Conservation (phyloP, 2,329 filamentous ascomycete genomes). For the Madurella mycetomatis region DNA sequence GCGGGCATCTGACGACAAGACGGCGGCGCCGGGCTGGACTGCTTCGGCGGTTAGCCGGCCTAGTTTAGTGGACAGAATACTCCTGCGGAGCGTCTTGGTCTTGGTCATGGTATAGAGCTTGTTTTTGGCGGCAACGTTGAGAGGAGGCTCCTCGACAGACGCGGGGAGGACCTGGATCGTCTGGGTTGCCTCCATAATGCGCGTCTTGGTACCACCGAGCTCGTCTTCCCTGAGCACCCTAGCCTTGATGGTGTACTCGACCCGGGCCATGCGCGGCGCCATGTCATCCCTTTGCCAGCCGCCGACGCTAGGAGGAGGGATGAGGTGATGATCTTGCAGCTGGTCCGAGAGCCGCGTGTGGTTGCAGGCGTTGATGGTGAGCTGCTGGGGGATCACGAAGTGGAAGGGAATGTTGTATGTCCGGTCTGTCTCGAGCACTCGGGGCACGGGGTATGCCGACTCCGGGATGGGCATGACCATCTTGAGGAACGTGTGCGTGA, state of each 20-base stretch:
- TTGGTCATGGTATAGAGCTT: constrained; percentile 47
- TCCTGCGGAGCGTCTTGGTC: constrained; percentile 50
- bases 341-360: constrained; percentile 43
- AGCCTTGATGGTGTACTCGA: constrained; percentile 51
- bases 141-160: constrained; percentile 46
- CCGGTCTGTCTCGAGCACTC: constrained; percentile 45
- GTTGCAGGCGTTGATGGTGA: constrained; percentile 53
- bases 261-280: constrained; percentile 49
- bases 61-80: constrained; percentile 47
- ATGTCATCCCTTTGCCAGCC: constrained; percentile 54
- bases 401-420: constrained; percentile 53
- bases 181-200: constrained; percentile 27
- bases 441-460: constrained; percentile 43
- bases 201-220: constrained; percentile 17
- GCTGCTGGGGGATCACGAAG: constrained; percentile 55
- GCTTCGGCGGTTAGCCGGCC: constrained; percentile 47
- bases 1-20: constrained; percentile 48
- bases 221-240: constrained; percentile 36
- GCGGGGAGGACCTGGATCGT: constrained; percentile 51
- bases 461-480: constrained; percentile 50
- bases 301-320: constrained; percentile 48
- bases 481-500: constrained; percentile 52
- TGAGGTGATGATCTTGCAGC: constrained; percentile 49
- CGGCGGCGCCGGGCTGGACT: constrained; percentile 40
- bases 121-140: constrained; percentile 46